Percentiles rank a stretch among this genome's conserved stretches.
Conservation (phyloP, 2,329 filamentous ascomycete genomes). For the Ophiocordyceps unilateralis region DNA sequence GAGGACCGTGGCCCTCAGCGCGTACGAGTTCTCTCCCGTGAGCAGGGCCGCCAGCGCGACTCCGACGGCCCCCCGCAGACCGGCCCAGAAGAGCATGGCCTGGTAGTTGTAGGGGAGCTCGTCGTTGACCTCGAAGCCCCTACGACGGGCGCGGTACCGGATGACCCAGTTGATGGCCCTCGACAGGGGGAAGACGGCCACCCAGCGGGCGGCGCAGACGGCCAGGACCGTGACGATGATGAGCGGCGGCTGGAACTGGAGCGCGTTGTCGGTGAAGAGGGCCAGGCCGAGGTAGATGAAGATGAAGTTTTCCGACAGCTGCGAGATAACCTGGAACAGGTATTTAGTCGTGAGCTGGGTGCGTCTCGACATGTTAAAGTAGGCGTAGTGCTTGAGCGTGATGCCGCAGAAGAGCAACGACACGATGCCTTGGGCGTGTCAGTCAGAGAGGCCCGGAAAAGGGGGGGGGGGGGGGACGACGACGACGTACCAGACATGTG, state of each 20-base stretch:
- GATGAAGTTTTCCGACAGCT: conserved; percentile 97
- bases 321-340: conserved; percentile 84
- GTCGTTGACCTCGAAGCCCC: conserved; percentile 58
- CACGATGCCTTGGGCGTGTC: conserved; percentile 62
- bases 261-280: conserved; percentile 75
- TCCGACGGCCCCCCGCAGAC: conserved; percentile 84
- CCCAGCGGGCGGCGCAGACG: conserved; percentile 83
- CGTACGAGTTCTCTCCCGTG: conserved; percentile 62
- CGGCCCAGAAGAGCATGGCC: conserved; percentile 99
- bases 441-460: neutral
- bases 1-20: conserved; percentile 83
- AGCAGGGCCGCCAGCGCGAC: conserved; percentile 86
- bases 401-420: conserved; percentile 95
- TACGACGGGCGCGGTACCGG: conserved; percentile 62
- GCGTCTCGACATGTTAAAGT: conserved; percentile 98
- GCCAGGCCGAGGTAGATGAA: conserved; percentile 97
- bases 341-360: conserved; percentile 98
- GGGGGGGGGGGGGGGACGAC: neutral
- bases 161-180: conserved; percentile 84
- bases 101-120: conserved; percentile 92
- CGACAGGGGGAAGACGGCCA: conserved; percentile 86
- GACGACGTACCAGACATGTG: conserved; percentile 69
- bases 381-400: conserved; percentile 95
- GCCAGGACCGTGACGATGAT: conserved; percentile 85
- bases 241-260: conserved; percentile 85